Evolutionary conservation across 108 stramenopile species (phyloP), one percentile per base, ranked within the genome.

Genomic region (Nannochloropsis gaditana): DNA sequence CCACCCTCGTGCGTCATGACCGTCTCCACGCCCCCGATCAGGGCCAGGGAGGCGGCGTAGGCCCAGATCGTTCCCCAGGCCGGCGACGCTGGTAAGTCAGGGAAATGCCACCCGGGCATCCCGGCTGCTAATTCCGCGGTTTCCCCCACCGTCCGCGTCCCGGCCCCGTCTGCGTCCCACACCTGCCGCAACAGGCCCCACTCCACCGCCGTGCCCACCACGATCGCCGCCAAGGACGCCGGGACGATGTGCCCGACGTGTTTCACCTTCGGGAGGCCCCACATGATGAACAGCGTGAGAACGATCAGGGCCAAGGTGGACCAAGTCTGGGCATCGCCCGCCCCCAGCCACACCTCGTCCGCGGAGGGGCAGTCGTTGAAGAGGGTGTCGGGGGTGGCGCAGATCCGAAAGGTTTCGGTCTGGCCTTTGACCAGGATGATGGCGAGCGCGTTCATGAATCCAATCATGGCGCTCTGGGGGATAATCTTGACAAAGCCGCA

Each of bases 381-480:
- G 80, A 91, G 86, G 6, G 86, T 84, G 47, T 91, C 88, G 15
- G 79, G 89, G 3, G n/a, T 4, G 59, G 59, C 15, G 59, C 59
- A 73, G 4, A 44, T 84, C 73, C 45, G 89, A 90, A 80, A 91
- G 59, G 91, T 91, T 15, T 91, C 91, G 9, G 91, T 79, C 83
- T 92, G 91, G 21, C 91, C 91, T 86, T 90, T 87, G 84, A 92
- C 91, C 45, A 93, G 92, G 81, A 93, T 91, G 59, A 93, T 91
- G 9, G 88, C 93, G 82, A 91, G 83, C n/a, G 91, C 93, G 82
- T 92, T 91, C 90, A 90, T 90, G 45, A 91, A 92, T n/a, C 92
- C 92, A 83, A 92, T 89, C 89, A 93, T 87, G 19, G 87, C 92
- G 44, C 92, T 89, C 85, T 93, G 90, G 11, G 93, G 92, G 83